A percentile compares a stretch with the other conserved stretches of the same genome.
Evolutionary conservation across 2,329 filamentous ascomycete genomes (phyloP).

Genomic region (Apiospora koreana): DNA sequence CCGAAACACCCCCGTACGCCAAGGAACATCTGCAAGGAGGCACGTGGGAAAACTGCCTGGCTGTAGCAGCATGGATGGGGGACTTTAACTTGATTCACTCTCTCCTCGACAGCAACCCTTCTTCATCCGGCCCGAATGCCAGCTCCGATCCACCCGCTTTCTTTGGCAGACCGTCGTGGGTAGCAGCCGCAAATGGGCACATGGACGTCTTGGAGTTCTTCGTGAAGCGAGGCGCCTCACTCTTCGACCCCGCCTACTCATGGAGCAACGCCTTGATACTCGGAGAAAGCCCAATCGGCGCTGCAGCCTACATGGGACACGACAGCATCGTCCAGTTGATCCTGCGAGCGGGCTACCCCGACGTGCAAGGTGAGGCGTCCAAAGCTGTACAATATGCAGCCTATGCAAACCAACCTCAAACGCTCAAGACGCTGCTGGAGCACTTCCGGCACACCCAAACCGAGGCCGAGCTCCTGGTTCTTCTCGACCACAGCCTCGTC

Average conservation of each 20-base stretch:
- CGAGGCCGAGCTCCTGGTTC: neutral
- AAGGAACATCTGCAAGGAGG: neutral
- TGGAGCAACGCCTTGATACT: neutral
- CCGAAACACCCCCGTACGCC: no score
- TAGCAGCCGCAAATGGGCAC: neutral
- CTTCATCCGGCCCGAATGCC: neutral
- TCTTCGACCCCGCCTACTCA: neutral
- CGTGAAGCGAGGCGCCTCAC: neutral
- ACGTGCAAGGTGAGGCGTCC: neutral
- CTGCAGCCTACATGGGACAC: neutral
- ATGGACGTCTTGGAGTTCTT: neutral
- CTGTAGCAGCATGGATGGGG: neutral
- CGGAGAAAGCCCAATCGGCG: neutral
- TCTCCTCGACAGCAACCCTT: neutral
- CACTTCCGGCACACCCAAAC: neutral
- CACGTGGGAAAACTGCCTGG: neutral
- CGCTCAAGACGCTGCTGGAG: neutral
- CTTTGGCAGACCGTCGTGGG: neutral
- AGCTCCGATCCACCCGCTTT: neutral
- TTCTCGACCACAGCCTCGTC: neutral
- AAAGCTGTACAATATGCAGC: neutral
- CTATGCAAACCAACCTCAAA: neutral
- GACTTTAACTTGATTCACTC: neutral
- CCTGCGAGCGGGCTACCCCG: neutral
- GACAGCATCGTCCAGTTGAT: conserved; percentile 1